phyloP scores from a whole-genome alignment of 108 stramenopile genomes.

The Asterionellopsis glacialis region DNA sequence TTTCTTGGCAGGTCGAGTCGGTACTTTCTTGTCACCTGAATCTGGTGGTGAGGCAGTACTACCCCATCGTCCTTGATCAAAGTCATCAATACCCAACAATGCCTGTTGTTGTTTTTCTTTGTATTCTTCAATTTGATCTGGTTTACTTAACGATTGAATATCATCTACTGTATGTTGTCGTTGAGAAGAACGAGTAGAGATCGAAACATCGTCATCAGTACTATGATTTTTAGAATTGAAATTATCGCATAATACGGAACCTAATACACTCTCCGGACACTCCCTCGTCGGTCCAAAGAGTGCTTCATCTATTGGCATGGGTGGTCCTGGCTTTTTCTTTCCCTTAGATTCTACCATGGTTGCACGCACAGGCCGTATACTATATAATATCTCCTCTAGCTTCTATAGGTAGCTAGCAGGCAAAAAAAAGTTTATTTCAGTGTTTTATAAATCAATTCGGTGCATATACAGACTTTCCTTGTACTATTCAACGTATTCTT shows the following conservation, averaged over 20 bases:
- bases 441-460: no score
- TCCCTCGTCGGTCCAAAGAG: constrained; percentile 16
- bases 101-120: background rate
- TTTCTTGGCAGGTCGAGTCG: background rate
- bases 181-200: background rate
- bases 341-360: no score
- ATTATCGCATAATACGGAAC: background rate
- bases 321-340: background rate
- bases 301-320: constrained; percentile 19
- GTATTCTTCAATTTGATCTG: background rate
- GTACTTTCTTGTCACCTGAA: background rate
- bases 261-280: constrained; percentile 10
- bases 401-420: no score
- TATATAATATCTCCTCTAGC: no score
- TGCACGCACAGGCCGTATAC: no score
- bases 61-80: constrained; percentile 4
- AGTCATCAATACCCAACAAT: constrained; percentile 1
- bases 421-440: no score
- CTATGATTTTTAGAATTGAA: background rate
- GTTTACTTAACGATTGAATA: background rate
- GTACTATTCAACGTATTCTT: no score
- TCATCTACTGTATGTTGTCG: constrained; percentile 3
- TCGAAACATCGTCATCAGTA: background rate
- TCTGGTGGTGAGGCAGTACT: background rate
- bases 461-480: no score